Evolutionary conservation across 768 basidiomycete species (phyloP), one percentile per base, ranked within the genome.

Genomic region (Polyporus arcularius): DNA sequence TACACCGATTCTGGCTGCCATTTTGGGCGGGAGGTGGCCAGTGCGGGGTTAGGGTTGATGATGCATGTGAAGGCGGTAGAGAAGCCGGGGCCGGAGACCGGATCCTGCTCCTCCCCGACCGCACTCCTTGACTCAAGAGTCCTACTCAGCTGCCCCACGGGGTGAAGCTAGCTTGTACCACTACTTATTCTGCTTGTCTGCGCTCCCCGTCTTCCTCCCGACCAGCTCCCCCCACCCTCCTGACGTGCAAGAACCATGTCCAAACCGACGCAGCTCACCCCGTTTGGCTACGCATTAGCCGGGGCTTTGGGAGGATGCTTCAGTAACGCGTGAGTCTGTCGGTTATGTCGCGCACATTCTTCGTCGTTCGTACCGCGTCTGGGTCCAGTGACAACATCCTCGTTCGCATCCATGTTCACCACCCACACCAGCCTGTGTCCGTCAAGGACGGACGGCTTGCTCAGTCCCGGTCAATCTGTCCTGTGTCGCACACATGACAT

Each of bases 241-340:
- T 53, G 5, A 21, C 16, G 8, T 35, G 32, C 35, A 21, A 32
- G 38, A 47, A 40, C 39, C 11, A 63, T 63, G 62, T 58, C 62
- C 18, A 63, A 63, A 50, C 57, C 57, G 12, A 59, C 57, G 55
- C 76, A 80, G 68, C 78, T 97, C 39, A 94, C 94, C 0, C 91
- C 96, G 0, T 87, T 95, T 67, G 94, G 90, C 2, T 85, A 90
- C 63, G 96, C 96, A 1, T 79, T 98, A 57, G 93, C 94, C 46
- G 96, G 96, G 4, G 96, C 96, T 8, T 80, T 98, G 16, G 94
- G 96, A 49, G 95, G 90, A 28, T 94, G 95, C 71, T 93, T 97
- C 74, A 89, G 90, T 64, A 93, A 92, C 67, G 93, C 94, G 92
- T 96, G 74, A 73, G 94, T 85, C 28, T 10, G 8, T 15, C 46